These are phyloP conservation scores for Musa troglodytarum DNA, from an alignment of 176 grass and related monocot genomes.

Conservation along the genomic window DNA sequence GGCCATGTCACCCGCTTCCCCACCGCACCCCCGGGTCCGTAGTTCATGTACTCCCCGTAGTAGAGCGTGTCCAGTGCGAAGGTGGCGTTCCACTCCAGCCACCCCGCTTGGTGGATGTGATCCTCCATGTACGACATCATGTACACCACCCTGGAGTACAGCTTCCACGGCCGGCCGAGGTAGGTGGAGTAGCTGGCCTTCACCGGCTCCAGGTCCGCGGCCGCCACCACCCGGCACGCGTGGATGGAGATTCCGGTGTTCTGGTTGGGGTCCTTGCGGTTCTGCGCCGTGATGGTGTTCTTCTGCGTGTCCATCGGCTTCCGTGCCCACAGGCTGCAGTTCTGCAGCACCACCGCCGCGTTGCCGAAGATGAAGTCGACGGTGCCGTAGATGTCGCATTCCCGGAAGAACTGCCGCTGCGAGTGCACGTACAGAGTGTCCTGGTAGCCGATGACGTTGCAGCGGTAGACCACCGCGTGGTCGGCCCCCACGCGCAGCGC, in stretches of 20 bases:
- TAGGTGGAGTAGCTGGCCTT: conserved; percentile 31
- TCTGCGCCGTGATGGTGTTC: conserved; percentile 58
- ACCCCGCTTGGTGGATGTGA: conserved; percentile 46
- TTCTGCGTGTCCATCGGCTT: conserved; percentile 40
- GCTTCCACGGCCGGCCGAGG: conserved; percentile 62
- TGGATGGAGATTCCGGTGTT: conserved; percentile 63
- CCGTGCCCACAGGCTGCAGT: conserved; percentile 53
- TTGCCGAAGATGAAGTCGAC: conserved; percentile 68
- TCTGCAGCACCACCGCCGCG: conserved; percentile 59
- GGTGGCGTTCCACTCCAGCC: conserved; percentile 47
- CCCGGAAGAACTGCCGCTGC: conserved; percentile 57
- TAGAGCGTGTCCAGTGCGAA: conserved; percentile 47
- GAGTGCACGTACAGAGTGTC: conserved; percentile 59
- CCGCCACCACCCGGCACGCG: conserved; percentile 26
- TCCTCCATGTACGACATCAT: conserved; percentile 47
- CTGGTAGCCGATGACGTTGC: conserved; percentile 49
- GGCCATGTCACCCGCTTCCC: conserved; percentile 34
- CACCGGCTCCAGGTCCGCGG: conserved; percentile 25
- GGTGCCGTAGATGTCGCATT: conserved; percentile 58
- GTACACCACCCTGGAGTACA: conserved; percentile 43
- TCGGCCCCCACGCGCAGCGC: conserved; percentile 45
- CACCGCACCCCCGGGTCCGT: conserved; percentile 37
- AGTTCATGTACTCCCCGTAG: conserved; percentile 69
- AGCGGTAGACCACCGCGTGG: conserved; percentile 51
- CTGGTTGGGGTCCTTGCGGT: conserved; percentile 50